Percentiles rank a stretch among this genome's conserved stretches.
Conservation (phyloP, 768 basidiomycete species). For the Hypholoma fasciculare region DNA sequence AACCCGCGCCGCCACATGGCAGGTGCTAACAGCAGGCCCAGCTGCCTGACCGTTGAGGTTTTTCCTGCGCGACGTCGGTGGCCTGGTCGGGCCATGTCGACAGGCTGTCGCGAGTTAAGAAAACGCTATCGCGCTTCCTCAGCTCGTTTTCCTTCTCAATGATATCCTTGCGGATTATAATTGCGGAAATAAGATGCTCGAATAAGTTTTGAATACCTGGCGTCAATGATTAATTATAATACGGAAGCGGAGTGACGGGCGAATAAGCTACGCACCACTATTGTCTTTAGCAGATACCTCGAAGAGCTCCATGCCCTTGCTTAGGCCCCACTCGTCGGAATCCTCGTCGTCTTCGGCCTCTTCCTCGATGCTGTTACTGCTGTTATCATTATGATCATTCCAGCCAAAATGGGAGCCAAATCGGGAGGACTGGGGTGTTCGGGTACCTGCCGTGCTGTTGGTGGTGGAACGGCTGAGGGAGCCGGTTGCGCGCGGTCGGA, state of each 20-base stretch:
- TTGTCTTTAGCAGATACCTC: slow-evolving; percentile 94
- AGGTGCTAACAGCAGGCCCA: slow-evolving; percentile 70
- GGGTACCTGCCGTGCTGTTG: slow-evolving; percentile 39
- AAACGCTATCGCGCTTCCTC: slow-evolving; percentile 82
- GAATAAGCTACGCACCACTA: slow-evolving; percentile 51
- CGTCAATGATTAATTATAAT: background rate
- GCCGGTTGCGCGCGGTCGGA: slow-evolving; percentile 48
- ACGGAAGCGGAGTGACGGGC: background rate
- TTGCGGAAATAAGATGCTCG: slow-evolving; percentile 73
- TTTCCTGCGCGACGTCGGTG: slow-evolving; percentile 69
- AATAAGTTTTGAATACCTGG: slow-evolving; percentile 83
- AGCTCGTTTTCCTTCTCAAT: slow-evolving; percentile 83
- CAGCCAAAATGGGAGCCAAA: slow-evolving; percentile 61
- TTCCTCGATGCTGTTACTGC: slow-evolving; percentile 67
- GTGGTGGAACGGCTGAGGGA: slow-evolving; percentile 52
- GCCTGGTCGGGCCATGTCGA: slow-evolving; percentile 81
- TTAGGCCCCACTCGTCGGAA: slow-evolving; percentile 73
- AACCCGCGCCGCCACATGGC: background rate
- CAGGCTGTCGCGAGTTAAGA: slow-evolving; percentile 60
- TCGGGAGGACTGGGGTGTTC: slow-evolving; percentile 55
- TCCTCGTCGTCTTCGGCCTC: slow-evolving; percentile 63
- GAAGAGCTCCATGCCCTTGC: slow-evolving; percentile 83
- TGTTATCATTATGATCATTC: slow-evolving; percentile 58
- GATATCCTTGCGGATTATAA: slow-evolving; percentile 73
- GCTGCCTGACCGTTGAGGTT: slow-evolving; percentile 47